These are phyloP conservation scores for Fragaria nilgerrensis DNA, from an alignment of 306 rosid species.

Conservation along the genomic window DNA sequence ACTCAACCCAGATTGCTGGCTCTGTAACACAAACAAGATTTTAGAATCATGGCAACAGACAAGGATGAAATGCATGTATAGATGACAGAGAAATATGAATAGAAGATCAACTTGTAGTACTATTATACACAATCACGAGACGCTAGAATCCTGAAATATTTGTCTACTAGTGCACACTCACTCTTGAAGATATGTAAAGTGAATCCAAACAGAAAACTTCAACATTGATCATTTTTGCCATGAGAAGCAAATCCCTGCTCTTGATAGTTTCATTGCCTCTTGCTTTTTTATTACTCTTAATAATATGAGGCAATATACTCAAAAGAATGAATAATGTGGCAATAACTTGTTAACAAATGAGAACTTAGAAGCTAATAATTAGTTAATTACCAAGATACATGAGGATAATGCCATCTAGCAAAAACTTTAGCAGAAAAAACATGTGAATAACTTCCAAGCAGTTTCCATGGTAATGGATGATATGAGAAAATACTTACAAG, in stretches of 20 bases:
- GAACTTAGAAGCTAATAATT: neutral
- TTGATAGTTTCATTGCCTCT: no score
- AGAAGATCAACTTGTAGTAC: neutral
- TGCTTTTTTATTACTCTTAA: neutral
- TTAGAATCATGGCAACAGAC: conserved; percentile 1
- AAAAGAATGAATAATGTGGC: no score
- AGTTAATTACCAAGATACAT: neutral
- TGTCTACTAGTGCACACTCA: neutral
- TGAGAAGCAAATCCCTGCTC: neutral
- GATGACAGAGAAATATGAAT: neutral
- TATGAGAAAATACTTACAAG: conserved; percentile 49
- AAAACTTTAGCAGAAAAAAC: neutral
- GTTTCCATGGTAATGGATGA: neutral
- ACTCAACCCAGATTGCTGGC: conserved; percentile 48
- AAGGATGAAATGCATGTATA: neutral
- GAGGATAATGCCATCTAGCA: neutral
- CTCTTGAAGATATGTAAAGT: neutral
- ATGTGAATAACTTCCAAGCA: neutral
- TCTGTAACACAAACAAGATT: conserved; percentile 36
- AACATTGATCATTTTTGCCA: neutral
- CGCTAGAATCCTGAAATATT: neutral
- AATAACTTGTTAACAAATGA: neutral
- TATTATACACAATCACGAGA: neutral
- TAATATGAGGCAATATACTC: neutral
- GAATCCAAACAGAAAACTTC: neutral